A percentile compares a stretch with the other conserved stretches of the same genome.
These are phyloP conservation scores for Coniochaeta hoffmannii DNA, from an alignment of 2,329 filamentous ascomycete species.

Conservation along the genomic window DNA sequence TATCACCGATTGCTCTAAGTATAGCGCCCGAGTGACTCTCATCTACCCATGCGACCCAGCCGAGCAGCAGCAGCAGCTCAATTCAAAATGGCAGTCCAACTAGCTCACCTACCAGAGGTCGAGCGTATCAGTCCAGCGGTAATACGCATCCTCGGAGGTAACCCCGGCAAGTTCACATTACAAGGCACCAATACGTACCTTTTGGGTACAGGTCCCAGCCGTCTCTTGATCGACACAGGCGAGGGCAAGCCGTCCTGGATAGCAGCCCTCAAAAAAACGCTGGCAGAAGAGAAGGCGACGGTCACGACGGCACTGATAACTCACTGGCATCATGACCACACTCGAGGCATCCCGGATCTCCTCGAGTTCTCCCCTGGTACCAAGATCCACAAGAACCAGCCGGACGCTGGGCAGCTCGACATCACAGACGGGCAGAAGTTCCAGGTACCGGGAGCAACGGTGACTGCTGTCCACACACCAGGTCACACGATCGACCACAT, in stretches of 20 bases:
- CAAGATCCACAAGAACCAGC: constrained; percentile 53
- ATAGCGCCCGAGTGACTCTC: background rate
- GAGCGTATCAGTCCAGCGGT: constrained; percentile 71
- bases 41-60: background rate
- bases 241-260: constrained; percentile 74
- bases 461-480: constrained; percentile 57
- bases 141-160: constrained; percentile 80
- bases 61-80: background rate
- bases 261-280: constrained; percentile 52
- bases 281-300: constrained; percentile 60
- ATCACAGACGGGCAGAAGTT: constrained; percentile 43
- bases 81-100: constrained; percentile 49
- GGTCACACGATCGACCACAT: constrained; percentile 69
- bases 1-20: background rate
- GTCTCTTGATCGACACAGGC: constrained; percentile 85
- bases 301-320: constrained; percentile 70
- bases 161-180: constrained; percentile 74
- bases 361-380: constrained; percentile 54
- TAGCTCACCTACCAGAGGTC: constrained; percentile 62
- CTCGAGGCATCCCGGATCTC: constrained; percentile 66
- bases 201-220: constrained; percentile 62
- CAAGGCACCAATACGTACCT: constrained; percentile 94
- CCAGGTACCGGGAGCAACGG: constrained; percentile 42
- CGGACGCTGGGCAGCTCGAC: constrained; percentile 29
- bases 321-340: constrained; percentile 90